Percentiles rank a stretch among this genome's conserved stretches.
These are phyloP conservation scores for Coelastrella sp. DNA, from an alignment of 139 green algal species.

Conservation along the genomic window DNA sequence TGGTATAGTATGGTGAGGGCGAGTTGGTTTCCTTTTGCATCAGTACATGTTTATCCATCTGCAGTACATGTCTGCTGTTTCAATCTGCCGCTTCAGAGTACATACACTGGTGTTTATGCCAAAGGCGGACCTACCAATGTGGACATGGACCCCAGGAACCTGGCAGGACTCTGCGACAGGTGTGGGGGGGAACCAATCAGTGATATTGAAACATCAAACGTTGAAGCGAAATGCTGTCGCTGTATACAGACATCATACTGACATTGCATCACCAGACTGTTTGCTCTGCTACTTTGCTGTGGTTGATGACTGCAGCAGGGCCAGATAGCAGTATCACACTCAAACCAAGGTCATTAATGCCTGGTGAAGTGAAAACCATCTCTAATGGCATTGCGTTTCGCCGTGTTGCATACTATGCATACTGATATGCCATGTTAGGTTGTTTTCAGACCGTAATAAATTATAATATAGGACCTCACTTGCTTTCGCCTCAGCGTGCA, in stretches of 20 bases:
- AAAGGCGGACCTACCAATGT: constrained; percentile 72
- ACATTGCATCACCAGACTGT: background rate
- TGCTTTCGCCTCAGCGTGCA: no score
- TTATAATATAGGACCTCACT: no score
- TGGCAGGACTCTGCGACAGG: constrained; percentile 57
- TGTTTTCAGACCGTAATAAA: no score
- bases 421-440: background rate
- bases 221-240: background rate
- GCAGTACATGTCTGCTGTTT: background rate
- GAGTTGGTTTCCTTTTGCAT: no score
- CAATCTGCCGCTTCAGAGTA: constrained; percentile 35
- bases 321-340: background rate
- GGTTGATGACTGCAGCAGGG: background rate
- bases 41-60: no score
- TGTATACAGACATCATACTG: background rate
- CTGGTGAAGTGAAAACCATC: background rate
- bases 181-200: background rate
- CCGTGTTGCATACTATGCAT: background rate
- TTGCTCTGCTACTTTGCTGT: background rate
- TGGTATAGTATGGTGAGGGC: no score
- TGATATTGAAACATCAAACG: background rate
- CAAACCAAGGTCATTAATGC: background rate
- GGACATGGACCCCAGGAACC: constrained; percentile 49
- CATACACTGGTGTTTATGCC: constrained; percentile 75
- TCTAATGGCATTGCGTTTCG: background rate